Base-by-base conservation (phyloP, 495 filamentous ascomycete species). In the Talaromyces ruber region DNA sequence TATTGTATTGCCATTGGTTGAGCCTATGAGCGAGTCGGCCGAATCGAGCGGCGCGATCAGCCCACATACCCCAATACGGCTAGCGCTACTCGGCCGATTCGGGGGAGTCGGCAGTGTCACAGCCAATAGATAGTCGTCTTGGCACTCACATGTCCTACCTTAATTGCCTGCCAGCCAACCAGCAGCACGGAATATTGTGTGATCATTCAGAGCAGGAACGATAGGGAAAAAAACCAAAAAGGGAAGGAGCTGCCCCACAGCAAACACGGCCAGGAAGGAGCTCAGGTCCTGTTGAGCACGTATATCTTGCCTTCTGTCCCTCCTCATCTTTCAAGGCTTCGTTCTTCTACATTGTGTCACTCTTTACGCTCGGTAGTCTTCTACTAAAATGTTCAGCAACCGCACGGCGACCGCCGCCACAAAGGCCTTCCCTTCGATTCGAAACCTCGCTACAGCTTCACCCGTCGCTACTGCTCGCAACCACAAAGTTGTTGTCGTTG, bases 401-500 rank as follows among this genome's bases (percentile, higher is more conserved):
- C 54, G 26, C 54, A 21, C 29, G 24, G 50, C 22, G 30, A 16
- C 30, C 11, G 37, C 34, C 34, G 34, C 57, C 57, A 22, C 59
- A 51, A 28, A 59, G 24, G 30, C 37, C 6, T 24, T 51, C 22
- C 43, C 59, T 2, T 28, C 63, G 59, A 60, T 62, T 59, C 68
- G 71, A 30, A 65, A 45, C 22, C 72, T 79, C 57, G 79, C 80
- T 26, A 80, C 76, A 14, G 72, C 72, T 54, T 69, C 78, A 8
- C 75, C 76, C 0, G 75, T 73, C 51, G 56, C 71, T 8, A 64
- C 64, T 30, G 63, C 71, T 21, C 71, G 72, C 56, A 77, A 77
- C 63, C 86, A 89, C 76, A 84, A 81, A 60, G 76, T 89, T 22
- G 84, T 88, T 28, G 79, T 88, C 7, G 77, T 89, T 50, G 86